These are phyloP conservation scores for Lichtheimia corymbifera DNA, from an alignment of 371 early-diverging fungal species.

Conservation along the genomic window DNA sequence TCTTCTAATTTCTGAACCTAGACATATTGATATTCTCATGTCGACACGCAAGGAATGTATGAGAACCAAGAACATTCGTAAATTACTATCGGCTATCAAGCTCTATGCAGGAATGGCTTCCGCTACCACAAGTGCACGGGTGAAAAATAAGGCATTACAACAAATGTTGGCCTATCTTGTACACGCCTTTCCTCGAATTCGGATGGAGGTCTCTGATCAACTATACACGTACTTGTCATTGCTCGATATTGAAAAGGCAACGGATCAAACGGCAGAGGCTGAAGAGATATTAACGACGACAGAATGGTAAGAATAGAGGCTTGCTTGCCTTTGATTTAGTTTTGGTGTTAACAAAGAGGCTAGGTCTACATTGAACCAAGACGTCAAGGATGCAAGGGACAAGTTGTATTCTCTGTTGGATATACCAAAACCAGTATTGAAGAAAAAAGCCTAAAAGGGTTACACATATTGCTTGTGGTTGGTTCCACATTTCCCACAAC, in stretches of 20 bases:
- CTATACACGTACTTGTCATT: constrained; percentile 46
- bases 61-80: constrained; percentile 43
- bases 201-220: constrained; percentile 53
- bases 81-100: constrained; percentile 46
- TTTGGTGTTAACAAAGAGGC: background rate
- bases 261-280: constrained; percentile 35
- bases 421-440: constrained; percentile 37
- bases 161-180: constrained; percentile 51
- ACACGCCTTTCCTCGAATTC: constrained; percentile 58
- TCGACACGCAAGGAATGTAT: constrained; percentile 36
- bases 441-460: background rate
- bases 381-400: constrained; percentile 34
- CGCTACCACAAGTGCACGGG: constrained; percentile 12
- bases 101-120: constrained; percentile 50
- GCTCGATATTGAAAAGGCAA: constrained; percentile 31
- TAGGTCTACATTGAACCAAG: constrained; percentile 30
- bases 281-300: constrained; percentile 47
- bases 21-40: constrained; percentile 32
- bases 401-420: constrained; percentile 34
- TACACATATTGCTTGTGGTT: too few relatives aligned
- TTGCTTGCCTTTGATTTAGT: background rate
- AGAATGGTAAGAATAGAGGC: constrained; percentile 42
- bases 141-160: constrained; percentile 38
- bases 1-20: constrained; percentile 9
- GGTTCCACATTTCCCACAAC: too few relatives aligned